phyloP scores from a whole-genome alignment of 768 basidiomycete genomes.

The Leccinum longicurvipes region DNA sequence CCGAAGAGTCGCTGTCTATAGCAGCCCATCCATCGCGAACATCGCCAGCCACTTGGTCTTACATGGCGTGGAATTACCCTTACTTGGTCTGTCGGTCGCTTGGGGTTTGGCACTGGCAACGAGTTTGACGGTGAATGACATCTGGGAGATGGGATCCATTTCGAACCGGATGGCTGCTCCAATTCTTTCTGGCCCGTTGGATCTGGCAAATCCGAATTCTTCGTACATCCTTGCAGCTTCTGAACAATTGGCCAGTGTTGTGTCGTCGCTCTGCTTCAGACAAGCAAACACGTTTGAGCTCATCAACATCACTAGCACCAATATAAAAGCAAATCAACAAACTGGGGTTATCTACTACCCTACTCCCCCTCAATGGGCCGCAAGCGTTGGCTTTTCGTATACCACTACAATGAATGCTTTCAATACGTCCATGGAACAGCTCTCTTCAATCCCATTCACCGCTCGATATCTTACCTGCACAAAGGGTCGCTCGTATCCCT shows the following conservation, averaged over 20 bases:
- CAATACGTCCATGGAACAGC: slow-evolving; percentile 1
- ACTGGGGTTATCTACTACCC: slow-evolving; percentile 12
- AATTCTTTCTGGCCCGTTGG: slow-evolving; percentile 4
- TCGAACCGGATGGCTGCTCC: not conserved
- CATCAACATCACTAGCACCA: slow-evolving; percentile 2
- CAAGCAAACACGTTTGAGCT: not conserved
- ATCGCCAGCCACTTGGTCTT: slow-evolving; percentile 2
- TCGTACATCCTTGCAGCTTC: not conserved
- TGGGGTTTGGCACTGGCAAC: slow-evolving; percentile 14
- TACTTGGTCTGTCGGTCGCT: slow-evolving; percentile 4
- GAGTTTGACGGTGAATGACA: slow-evolving; percentile 7
- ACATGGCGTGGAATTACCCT: slow-evolving; percentile 6
- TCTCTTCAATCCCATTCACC: not conserved
- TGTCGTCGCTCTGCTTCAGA: slow-evolving; percentile 3
- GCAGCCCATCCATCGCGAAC: slow-evolving; percentile 6
- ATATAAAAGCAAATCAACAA: not conserved
- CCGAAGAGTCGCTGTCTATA: slow-evolving; percentile 10
- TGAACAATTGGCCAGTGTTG: not conserved
- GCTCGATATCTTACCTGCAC: slow-evolving; percentile 1
- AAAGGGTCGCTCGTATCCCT: not conserved
- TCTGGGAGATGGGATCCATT: not conserved
- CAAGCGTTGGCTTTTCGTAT: not conserved
- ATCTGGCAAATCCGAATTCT: not conserved
- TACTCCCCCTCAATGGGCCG: not conserved
- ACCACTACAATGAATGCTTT: slow-evolving; percentile 8